Evolutionary conservation across 768 basidiomycete genomes (phyloP).

Genomic region (Gelatoporia subvermispora): DNA sequence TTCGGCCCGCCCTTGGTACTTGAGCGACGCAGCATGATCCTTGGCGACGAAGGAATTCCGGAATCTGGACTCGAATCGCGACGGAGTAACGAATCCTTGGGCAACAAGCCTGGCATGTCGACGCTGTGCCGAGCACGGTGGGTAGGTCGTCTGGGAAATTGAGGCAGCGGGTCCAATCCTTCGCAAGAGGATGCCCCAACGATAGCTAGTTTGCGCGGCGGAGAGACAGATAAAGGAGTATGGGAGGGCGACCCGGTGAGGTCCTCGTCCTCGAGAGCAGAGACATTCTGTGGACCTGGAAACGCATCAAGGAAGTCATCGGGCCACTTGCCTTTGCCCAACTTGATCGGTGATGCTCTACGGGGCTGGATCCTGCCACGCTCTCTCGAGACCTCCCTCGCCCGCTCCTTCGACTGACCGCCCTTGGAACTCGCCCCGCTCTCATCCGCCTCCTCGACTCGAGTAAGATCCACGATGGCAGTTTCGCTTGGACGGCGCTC

Average conservation of each 20-base stretch:
- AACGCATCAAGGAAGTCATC: constrained; percentile 73
- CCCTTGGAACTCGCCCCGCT: constrained; percentile 48
- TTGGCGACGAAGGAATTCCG: constrained; percentile 32
- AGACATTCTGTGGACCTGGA: constrained; percentile 6
- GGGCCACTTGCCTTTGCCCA: constrained; percentile 80
- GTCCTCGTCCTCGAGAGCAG: constrained; percentile 17
- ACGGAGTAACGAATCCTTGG: constrained; percentile 29
- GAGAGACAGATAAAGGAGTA: constrained; percentile 39
- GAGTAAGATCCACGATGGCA: constrained; percentile 52
- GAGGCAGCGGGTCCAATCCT: constrained; percentile 41
- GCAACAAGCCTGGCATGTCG: constrained; percentile 39
- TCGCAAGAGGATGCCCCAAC: constrained; percentile 43
- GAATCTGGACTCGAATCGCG: constrained; percentile 57
- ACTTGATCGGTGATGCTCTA: constrained; percentile 40
- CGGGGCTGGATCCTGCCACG: constrained; percentile 23
- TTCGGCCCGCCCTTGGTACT: constrained; percentile 47
- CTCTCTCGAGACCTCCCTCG: constrained; percentile 13
- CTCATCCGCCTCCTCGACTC: constrained; percentile 65
- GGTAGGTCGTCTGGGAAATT: constrained; percentile 51
- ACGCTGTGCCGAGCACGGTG: constrained; percentile 64
- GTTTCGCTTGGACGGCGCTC: constrained; percentile 66
- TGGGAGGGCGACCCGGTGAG: constrained; percentile 19
- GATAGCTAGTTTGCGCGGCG: constrained; percentile 54
- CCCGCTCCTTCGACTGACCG: constrained; percentile 18
- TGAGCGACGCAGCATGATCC: constrained; percentile 51